Conservation (phyloP, 805 yeast species). For the Yamadazyma sp. region DNA sequence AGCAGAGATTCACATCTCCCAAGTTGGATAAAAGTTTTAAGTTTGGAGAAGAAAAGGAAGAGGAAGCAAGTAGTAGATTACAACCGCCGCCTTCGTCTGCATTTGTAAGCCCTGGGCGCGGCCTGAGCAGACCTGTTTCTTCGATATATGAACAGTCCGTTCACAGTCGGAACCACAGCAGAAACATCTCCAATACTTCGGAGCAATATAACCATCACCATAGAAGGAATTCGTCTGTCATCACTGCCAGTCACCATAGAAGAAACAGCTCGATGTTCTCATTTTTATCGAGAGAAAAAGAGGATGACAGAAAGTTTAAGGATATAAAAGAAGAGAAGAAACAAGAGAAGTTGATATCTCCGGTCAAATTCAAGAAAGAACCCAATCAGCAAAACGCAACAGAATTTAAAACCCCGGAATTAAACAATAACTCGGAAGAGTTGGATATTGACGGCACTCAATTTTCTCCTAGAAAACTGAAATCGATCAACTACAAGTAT, state of each 20-base stretch:
- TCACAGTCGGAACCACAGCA: conserved; percentile 32
- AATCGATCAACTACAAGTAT: conserved; percentile 20
- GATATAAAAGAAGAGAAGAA: conserved; percentile 6
- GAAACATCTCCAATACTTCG: conserved; percentile 44
- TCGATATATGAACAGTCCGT: conserved; percentile 50
- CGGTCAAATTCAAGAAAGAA: conserved; percentile 25
- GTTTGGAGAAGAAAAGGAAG: conserved; percentile 27
- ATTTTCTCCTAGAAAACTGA: conserved; percentile 38
- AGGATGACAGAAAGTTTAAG: conserved; percentile 13
- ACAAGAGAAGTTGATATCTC: conserved; percentile 22
- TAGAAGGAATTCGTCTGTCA: conserved; percentile 28
- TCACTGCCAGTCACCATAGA: conserved; percentile 41
- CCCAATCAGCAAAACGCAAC: background rate
- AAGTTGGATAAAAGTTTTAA: conserved; percentile 29
- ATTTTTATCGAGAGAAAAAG: conserved; percentile 41
- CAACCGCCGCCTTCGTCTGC: conserved; percentile 5
- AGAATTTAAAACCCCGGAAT: conserved; percentile 1
- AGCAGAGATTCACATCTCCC: conserved; percentile 26
- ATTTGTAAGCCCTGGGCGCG: background rate
- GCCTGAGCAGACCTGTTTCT: conserved; percentile 38
- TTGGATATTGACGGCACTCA: conserved; percentile 33
- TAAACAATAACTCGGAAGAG: conserved; percentile 4
- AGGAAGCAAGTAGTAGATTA: conserved; percentile 1
- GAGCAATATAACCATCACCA: conserved; percentile 18
- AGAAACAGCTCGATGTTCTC: conserved; percentile 63